A percentile compares a stretch with the other conserved stretches of the same genome.
These are phyloP conservation scores for Geotrichum reessii DNA, from an alignment of 1,139 yeast genomes.

Conservation along the genomic window DNA sequence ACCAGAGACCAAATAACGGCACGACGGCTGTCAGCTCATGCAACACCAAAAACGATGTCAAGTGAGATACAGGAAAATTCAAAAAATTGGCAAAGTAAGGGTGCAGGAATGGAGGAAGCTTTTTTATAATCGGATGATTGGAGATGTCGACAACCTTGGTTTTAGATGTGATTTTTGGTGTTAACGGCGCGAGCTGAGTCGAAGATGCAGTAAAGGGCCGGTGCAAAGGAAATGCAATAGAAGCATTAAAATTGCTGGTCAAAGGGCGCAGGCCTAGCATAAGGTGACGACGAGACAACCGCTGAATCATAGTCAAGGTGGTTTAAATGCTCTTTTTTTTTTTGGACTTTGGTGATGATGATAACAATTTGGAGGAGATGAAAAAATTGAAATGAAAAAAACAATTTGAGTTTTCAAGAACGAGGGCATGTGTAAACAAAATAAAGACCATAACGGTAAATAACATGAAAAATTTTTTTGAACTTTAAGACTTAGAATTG, in stretches of 20 bases:
- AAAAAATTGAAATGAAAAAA: neutral
- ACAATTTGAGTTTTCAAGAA: no score
- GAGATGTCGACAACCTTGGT: conserved; percentile 16
- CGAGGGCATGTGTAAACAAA: no score
- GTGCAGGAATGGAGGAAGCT: conserved; percentile 45
- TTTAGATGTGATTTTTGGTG: neutral
- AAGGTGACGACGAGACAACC: neutral
- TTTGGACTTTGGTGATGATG: neutral
- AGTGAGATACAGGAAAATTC: conserved; percentile 61
- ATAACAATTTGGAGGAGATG: neutral
- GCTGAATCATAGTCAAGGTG: neutral
- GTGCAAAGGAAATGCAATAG: neutral
- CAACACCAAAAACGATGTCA: conserved; percentile 68
- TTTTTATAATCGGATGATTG: conserved; percentile 14
- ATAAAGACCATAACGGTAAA: no score
- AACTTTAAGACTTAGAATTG: no score
- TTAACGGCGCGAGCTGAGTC: neutral
- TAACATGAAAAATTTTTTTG: no score
- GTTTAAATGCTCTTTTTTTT: no score
- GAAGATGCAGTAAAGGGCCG: neutral
- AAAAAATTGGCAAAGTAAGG: conserved; percentile 48
- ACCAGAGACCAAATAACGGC: conserved; percentile 77
- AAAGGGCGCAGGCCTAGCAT: neutral
- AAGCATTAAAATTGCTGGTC: neutral
- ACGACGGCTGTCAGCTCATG: conserved; percentile 82